Base-by-base conservation (phyloP, 2,329 filamentous ascomycete species). In the Neofusicoccum ribis region DNA sequence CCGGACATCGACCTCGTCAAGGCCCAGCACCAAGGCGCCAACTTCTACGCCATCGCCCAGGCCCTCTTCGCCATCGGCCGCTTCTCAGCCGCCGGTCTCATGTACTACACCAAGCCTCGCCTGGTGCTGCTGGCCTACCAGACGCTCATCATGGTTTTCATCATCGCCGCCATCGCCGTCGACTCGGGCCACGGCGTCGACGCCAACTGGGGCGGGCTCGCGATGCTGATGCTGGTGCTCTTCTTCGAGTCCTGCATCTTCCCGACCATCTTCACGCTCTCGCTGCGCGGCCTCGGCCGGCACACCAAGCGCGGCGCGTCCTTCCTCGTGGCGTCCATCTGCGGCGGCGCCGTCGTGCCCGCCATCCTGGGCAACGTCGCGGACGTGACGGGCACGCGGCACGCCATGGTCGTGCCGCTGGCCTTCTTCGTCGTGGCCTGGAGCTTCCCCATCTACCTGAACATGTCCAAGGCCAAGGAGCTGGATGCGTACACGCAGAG, bases 191-290 rank as follows among this genome's bases (percentile, higher is more conserved):
- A 68, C 64, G 67, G 68, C 12, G 69, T 41, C 2, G 27, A 64
- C 2, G 64, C 74, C 37, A 78, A 77, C 71, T 78, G 74, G 75
- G 75, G 74, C 17, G 75, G 74, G 65, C 68, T 77, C 14, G 64
- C 70, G 56, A 75, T 78, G 70, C 69, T 78, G 15, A 77, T 77
- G 72, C 68, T 78, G 20, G 74, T 76, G 1, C 70, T 77, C 23
- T 78, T 77, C 71, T 78, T 77, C 69, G 76, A 78, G 62, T 73
- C 70, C 27, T 77, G 74, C 66, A 74, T 77, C 65, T 78, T 78
- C 71, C 75, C 76, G 3, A 76, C 76, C 65, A 78, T 78, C 68
- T 77, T 78, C 67, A 75, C 76, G 1, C 69, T 76, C 3, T 72
- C 73, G 1, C 72, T 78, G 12, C 74, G 76, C 49, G 76, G 76